Evolutionary conservation across 176 grass and related monocot species (phyloP), one percentile per base, ranked within the genome.

Genomic region (maize (Zea mays)): DNA sequence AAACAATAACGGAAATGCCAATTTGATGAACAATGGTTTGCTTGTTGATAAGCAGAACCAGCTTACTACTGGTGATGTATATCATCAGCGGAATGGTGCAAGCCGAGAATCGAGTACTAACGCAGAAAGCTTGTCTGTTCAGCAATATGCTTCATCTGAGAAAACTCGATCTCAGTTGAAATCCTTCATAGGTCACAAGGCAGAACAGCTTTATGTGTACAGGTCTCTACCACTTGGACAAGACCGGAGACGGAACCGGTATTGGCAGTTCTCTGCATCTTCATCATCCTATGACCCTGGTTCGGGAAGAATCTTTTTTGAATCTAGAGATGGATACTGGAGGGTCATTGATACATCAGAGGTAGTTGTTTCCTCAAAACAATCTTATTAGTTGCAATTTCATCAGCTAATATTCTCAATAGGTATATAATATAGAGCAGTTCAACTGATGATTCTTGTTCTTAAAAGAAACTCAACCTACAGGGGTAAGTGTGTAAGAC

Each of bases 191-290:
- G 89, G 88, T 58, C 82, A 90, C 55, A 97, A 90, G 72, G 94
- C 91, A 55, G 94, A 97, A 67, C 94, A 93, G 10, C 89, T 93
- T 52, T 85, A 90, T 86, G 89, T 90, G 15, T 93, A 97, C 66
- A 87, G 94, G 71, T 92, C 94, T 14, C 42, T 97, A 68, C 94
- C 94, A 40, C 80, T 97, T 17, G 94, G 94, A 80, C 94, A 97
- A 87, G 94, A 97, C 85, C 87, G 94, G 16, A 97, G 94, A 69
- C 64, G 87, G 59, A 97, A 97, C 45, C 79, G 89, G 3, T 97
- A 97, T 74, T 97, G 94, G 94, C 91, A 88, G 79, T 97, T 93
- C 70, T 91, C 89, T 37, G 87, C 94, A 59, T 91, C 88, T 78
- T 59, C 85, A 67, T 92, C 94, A 42, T 83, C 94, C 49, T 76